Evolutionary conservation across 192 early-diverging fungal species (phyloP).

Genomic region (Mycoemilia scoparia): DNA sequence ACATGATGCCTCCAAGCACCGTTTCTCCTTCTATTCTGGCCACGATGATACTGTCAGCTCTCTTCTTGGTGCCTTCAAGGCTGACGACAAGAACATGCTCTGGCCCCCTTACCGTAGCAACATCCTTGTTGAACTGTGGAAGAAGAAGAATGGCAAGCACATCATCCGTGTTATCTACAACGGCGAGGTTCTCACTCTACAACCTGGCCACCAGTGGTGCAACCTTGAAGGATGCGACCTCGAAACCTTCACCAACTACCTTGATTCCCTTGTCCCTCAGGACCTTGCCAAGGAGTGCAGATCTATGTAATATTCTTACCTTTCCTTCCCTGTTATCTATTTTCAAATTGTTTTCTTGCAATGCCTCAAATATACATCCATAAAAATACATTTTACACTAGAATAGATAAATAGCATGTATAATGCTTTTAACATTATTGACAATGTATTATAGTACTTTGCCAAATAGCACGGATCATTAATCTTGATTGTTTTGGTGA

Average conservation of each 20-base stretch:
- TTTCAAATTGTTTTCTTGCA: too few relatives aligned
- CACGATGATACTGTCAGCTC: conserved; percentile 12
- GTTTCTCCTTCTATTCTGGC: conserved; percentile 10
- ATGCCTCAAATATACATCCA: too few relatives aligned
- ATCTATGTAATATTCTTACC: not conserved
- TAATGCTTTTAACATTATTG: too few relatives aligned
- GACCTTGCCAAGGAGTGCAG: not conserved
- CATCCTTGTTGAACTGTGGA: conserved; percentile 28
- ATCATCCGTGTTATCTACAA: conserved; percentile 18
- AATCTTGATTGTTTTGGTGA: too few relatives aligned
- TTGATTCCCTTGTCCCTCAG: not conserved
- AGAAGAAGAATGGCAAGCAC: not conserved
- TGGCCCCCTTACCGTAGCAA: conserved; percentile 20
- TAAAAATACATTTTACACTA: too few relatives aligned
- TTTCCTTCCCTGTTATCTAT: too few relatives aligned
- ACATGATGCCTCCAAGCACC: conserved; percentile 1
- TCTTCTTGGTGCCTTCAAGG: conserved; percentile 5
- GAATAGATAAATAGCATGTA: too few relatives aligned
- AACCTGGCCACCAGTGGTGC: not conserved
- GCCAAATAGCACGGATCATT: too few relatives aligned
- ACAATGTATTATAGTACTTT: too few relatives aligned
- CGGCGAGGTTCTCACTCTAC: conserved; percentile 4
- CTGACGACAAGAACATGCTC: conserved; percentile 1
- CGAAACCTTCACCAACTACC: not conserved
- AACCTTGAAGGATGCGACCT: not conserved